Base-by-base conservation (phyloP, 2,329 filamentous ascomycete species). In the Ilyonectria mors-panacis region DNA sequence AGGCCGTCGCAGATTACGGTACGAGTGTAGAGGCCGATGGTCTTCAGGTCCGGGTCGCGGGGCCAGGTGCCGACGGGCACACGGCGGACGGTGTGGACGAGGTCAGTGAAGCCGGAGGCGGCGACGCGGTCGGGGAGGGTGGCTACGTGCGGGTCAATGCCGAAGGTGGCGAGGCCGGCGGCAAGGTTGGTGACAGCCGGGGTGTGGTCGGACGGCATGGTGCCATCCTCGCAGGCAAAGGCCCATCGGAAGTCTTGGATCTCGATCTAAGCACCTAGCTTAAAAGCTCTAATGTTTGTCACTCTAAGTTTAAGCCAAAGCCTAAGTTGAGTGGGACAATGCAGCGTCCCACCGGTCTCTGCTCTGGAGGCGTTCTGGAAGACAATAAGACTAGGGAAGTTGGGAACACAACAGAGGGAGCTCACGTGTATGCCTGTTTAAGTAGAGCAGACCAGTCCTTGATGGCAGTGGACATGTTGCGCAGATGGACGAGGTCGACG, bases 201-300 rank as follows among this genome's bases (percentile, higher is more conserved):
- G 4, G 68, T 62, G 59, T 74, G 65, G 45, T 69, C 67, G 2
- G 61, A 53, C 6, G 75, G 70, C 19, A 77, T 64, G n/a, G 74
- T 70, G 17, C 57, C 71, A 45, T 78, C 76, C 30, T 76, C 75
- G 58, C 70, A 76, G 2, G 48, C 30, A 15, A 71, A 58, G 17
- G 67, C 55, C 59, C 71, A 70, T 13, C 65, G 63, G 23, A 70
- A 62, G 10, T 78, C 76, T 45, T 82, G 80, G n/a, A 83, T 76
- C 69, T 86, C 83, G 37, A 85, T 76, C 78, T 81, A 84, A 56
- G 83, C 84, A 44, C 84, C 83, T 0, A 84, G 84, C 42, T 77
- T 77, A 0, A 84, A 65, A 15, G 62, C 62, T 17, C 69, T 71
- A 58, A 23, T 33, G 9, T 7, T 7, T 59, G 47, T 59, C 50